phyloP scores from a whole-genome alignment of 306 rosid genomes.

The Malus domestica region ASM211411v1 NC_041799.1:10228001-10228500 shows the following conservation, averaged over 20 bases:
- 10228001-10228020: background rate
- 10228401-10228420: background rate
- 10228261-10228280: constrained; percentile 76
- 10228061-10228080: constrained; percentile 5
- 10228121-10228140: constrained; percentile 75
- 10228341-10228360: constrained; percentile 72
- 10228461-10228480: background rate
- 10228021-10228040: background rate
- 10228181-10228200: constrained; percentile 7
- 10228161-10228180: constrained; percentile 11
- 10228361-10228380: constrained; percentile 13
- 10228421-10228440: background rate
- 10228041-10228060: background rate
- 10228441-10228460: background rate
- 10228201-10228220: constrained; percentile 1
- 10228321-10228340: constrained; percentile 41
- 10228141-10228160: constrained; percentile 79
- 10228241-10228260: constrained; percentile 42
- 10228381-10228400: background rate
- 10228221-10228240: constrained; percentile 21
- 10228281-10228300: constrained; percentile 59
- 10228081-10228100: constrained; percentile 28
- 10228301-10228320: constrained; percentile 52
- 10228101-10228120: constrained; percentile 80
- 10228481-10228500: background rate